Percentiles rank a stretch among this genome's conserved stretches.
Evolutionary conservation across 208 protist species (phyloP).

Genomic region (Leishmania martiniquensis): DNA sequence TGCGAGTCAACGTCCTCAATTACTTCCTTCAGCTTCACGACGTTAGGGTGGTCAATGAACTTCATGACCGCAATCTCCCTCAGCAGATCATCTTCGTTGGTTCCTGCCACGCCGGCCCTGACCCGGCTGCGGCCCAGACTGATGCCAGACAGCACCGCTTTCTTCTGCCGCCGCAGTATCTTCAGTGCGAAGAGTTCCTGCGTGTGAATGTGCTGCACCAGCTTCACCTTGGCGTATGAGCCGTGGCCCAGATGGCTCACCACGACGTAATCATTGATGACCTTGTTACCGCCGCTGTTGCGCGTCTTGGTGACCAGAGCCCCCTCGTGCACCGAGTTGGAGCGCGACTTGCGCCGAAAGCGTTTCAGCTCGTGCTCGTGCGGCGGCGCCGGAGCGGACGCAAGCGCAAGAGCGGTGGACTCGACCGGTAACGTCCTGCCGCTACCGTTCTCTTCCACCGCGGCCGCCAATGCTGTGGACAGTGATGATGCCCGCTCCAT

Average conservation of each 20-base stretch:
- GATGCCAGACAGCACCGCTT: constrained; percentile 1
- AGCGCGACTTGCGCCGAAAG: constrained; percentile 56
- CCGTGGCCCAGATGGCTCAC: constrained; percentile 79
- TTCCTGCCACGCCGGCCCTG: constrained; percentile 15
- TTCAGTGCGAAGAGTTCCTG: constrained; percentile 82
- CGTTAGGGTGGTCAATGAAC: constrained; percentile 95
- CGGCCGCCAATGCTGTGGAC: neutral
- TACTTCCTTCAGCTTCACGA: constrained; percentile 95
- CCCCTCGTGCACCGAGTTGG: constrained; percentile 42
- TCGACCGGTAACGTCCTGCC: neutral
- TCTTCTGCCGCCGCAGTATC: constrained; percentile 61
- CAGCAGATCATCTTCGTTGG: constrained; percentile 74
- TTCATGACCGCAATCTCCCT: constrained; percentile 97
- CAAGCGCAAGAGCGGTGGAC: neutral
- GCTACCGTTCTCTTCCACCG: neutral
- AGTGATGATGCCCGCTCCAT: constrained; percentile 1
- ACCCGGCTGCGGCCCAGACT: constrained; percentile 26
- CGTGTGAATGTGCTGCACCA: constrained; percentile 80
- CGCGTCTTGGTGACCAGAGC: constrained; percentile 56
- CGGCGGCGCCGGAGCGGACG: neutral
- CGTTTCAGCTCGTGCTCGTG: constrained; percentile 66
- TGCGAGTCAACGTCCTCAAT: constrained; percentile 94
- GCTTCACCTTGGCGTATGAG: constrained; percentile 88
- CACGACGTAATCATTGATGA: constrained; percentile 93
- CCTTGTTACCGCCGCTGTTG: constrained; percentile 80